phyloP scores from a whole-genome alignment of 306 rosid genomes.

The Inga leiocalycina region DNA sequence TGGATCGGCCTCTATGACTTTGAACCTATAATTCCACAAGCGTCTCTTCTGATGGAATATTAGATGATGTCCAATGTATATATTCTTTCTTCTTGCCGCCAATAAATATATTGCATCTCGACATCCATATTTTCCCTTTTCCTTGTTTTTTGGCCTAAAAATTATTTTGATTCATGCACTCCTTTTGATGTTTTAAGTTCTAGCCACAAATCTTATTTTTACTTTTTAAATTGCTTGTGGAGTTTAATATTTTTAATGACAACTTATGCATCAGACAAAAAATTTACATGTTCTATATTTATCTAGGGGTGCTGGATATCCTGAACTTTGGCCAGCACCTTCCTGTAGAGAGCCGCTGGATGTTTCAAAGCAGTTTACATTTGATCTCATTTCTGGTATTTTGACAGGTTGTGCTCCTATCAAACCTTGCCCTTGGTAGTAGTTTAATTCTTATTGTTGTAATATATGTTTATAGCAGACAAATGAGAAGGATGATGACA shows the following conservation, averaged over 20 bases:
- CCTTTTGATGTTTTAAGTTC: not conserved
- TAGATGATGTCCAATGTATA: constrained; percentile 13
- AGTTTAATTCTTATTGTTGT: not conserved
- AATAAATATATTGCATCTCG: constrained; percentile 12
- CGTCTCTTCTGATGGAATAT: constrained; percentile 20
- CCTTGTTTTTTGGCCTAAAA: constrained; percentile 26
- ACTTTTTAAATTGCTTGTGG: constrained; percentile 5
- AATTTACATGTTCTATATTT: constrained; percentile 13
- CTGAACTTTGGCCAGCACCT: constrained; percentile 93
- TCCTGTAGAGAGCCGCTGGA: constrained; percentile 90
- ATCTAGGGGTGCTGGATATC: constrained; percentile 93
- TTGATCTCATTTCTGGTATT: constrained; percentile 85
- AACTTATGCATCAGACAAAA: not conserved
- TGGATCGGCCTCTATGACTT: constrained; percentile 9
- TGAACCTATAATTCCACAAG: constrained; percentile 7
- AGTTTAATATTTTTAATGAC: constrained; percentile 17
- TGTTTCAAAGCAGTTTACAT: constrained; percentile 78
- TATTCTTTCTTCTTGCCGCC: constrained; percentile 6
- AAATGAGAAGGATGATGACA: too few relatives aligned
- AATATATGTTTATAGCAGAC: not conserved
- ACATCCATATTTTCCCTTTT: constrained; percentile 11
- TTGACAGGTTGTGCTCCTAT: constrained; percentile 66
- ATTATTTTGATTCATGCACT: constrained; percentile 19
- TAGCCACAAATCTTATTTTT: not conserved
- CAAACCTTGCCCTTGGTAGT: constrained; percentile 16